Evolutionary conservation across 1,139 yeast species (phyloP).

Genomic region (Protomyces arabidopsidicola): DNA sequence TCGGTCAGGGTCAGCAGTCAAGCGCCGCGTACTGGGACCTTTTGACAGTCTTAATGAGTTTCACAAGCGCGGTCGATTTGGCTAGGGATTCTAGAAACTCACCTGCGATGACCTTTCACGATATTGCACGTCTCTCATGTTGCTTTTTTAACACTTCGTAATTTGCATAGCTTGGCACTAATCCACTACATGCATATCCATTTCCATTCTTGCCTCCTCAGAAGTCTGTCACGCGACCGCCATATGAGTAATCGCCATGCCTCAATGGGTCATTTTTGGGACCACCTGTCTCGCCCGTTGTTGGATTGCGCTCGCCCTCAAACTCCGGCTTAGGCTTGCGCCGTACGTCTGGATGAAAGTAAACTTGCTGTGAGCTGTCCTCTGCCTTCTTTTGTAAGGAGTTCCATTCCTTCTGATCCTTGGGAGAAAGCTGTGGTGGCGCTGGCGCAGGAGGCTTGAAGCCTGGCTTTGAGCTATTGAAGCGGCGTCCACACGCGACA

Average conservation of each 20-base stretch:
- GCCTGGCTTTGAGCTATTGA: background rate
- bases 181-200: background rate
- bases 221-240: slow-evolving; percentile 94
- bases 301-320: slow-evolving; percentile 88
- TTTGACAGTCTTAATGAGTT: slow-evolving; percentile 3
- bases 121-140: background rate
- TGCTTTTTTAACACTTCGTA: background rate
- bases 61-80: slow-evolving; percentile 21
- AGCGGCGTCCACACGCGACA: background rate
- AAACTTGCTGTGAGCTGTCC: slow-evolving; percentile 46
- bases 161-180: background rate
- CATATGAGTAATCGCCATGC: slow-evolving; percentile 91
- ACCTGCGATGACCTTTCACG: background rate
- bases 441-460: slow-evolving; percentile 48
- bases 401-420: slow-evolving; percentile 92
- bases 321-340: slow-evolving; percentile 81
- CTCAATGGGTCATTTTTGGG: slow-evolving; percentile 97
- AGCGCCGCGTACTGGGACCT: slow-evolving; percentile 12
- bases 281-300: slow-evolving; percentile 82
- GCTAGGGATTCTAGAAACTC: background rate
- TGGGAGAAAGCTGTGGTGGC: slow-evolving; percentile 79
- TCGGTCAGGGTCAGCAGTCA: slow-evolving; percentile 1
- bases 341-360: slow-evolving; percentile 62
- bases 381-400: slow-evolving; percentile 73
- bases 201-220: slow-evolving; percentile 38